phyloP scores from a whole-genome alignment of 1,139 yeast genomes.

The Candida freyschussii region DNA sequence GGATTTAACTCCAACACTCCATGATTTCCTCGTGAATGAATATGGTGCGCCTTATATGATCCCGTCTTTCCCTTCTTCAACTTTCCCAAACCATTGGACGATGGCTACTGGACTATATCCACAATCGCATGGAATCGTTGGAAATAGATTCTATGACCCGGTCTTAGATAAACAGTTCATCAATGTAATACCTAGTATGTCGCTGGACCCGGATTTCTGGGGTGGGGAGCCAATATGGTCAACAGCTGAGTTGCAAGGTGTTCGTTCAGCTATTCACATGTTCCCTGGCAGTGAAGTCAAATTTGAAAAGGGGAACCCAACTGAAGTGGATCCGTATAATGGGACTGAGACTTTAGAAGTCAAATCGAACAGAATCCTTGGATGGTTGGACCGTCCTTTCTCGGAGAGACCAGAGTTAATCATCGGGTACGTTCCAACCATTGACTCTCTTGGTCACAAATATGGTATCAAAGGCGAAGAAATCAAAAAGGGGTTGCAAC shows the following conservation, averaged over 20 bases:
- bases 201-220: slow-evolving; percentile 70
- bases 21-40: slow-evolving; percentile 47
- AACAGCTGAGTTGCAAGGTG: slow-evolving; percentile 61
- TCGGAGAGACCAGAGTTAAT: slow-evolving; percentile 66
- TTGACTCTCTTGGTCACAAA: slow-evolving; percentile 71
- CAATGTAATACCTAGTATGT: slow-evolving; percentile 54
- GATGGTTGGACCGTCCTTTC: slow-evolving; percentile 62
- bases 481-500: slow-evolving; percentile 46
- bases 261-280: slow-evolving; percentile 82
- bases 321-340: slow-evolving; percentile 54
- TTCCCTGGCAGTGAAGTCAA: slow-evolving; percentile 92
- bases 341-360: slow-evolving; percentile 53
- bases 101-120: slow-evolving; percentile 83
- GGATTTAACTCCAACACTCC: slow-evolving; percentile 65
- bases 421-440: slow-evolving; percentile 75
- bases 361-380: slow-evolving; percentile 53
- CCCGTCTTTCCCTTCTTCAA: slow-evolving; percentile 85
- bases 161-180: slow-evolving; percentile 49
- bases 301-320: slow-evolving; percentile 31
- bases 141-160: slow-evolving; percentile 77
- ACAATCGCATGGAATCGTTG: slow-evolving; percentile 80
- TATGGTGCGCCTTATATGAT: slow-evolving; percentile 78
- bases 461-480: slow-evolving; percentile 63
- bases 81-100: slow-evolving; percentile 93
- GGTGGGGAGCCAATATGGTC: slow-evolving; percentile 91